Conservation (phyloP, 192 early-diverging fungal genomes). For the Coemansia sp. region DNA sequence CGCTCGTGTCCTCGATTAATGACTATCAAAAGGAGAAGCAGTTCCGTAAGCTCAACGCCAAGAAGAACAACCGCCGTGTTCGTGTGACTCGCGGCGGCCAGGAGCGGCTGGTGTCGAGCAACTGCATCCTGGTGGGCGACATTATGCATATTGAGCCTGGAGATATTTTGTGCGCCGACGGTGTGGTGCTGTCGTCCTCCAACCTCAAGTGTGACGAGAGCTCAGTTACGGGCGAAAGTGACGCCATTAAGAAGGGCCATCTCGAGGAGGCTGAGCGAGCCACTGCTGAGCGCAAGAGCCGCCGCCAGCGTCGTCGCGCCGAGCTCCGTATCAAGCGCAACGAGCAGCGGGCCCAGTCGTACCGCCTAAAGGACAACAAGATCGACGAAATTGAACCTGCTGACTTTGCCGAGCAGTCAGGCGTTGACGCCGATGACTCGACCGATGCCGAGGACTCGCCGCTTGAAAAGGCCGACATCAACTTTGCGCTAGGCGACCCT, state of each 20-base stretch:
- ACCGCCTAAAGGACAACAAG: constrained; percentile 11
- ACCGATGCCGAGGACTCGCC: constrained; percentile 34
- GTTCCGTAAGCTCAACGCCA: constrained; percentile 80
- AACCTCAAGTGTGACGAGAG: constrained; percentile 90
- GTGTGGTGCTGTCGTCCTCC: constrained; percentile 74
- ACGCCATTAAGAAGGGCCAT: constrained; percentile 77
- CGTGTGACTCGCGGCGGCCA: constrained; percentile 72
- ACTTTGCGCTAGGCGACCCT: neutral
- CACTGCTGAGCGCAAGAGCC: constrained; percentile 30
- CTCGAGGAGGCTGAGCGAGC: constrained; percentile 48
- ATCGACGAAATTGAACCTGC: constrained; percentile 26
- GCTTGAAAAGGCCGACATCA: neutral
- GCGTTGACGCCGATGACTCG: constrained; percentile 46
- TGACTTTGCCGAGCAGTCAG: constrained; percentile 22
- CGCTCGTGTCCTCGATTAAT: constrained; percentile 73
- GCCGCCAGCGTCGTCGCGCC: constrained; percentile 39
- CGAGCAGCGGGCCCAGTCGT: constrained; percentile 35
- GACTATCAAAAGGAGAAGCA: constrained; percentile 86
- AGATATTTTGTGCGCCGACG: constrained; percentile 91
- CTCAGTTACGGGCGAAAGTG: constrained; percentile 91
- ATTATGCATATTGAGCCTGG: constrained; percentile 84
- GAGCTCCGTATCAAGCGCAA: constrained; percentile 49
- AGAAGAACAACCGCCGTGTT: constrained; percentile 79
- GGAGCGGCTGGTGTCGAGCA: constrained; percentile 66
- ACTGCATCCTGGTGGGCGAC: constrained; percentile 88